phyloP scores from a whole-genome alignment of 2,329 filamentous ascomycete genomes.

The Xylariaceae sp. region DNA sequence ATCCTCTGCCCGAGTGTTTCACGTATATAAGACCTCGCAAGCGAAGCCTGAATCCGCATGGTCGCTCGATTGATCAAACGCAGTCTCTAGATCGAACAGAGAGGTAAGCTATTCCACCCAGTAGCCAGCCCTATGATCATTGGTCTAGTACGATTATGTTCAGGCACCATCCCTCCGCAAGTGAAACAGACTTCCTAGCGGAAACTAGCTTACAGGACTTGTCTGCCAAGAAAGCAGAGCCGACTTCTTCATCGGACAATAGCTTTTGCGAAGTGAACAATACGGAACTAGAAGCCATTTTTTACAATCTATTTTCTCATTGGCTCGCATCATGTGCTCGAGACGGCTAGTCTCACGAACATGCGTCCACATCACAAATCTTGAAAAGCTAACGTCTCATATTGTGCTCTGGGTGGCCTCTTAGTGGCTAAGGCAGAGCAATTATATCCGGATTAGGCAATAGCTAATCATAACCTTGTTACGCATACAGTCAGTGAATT shows the following conservation, averaged over 20 bases:
- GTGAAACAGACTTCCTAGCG: background rate
- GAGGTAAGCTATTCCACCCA: too few species aligned
- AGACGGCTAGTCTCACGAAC: conserved; percentile 10
- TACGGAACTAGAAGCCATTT: background rate
- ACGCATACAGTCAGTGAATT: too few species aligned
- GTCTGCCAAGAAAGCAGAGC: background rate
- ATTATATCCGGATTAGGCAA: too few species aligned
- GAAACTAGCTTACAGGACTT: background rate
- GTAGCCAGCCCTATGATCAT: too few species aligned
- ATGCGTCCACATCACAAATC: too few species aligned
- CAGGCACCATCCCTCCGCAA: background rate
- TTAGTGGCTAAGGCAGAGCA: too few species aligned
- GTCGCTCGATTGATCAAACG: background rate
- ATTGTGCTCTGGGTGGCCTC: too few species aligned
- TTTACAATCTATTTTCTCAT: background rate
- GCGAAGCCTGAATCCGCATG: background rate
- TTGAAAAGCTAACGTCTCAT: background rate
- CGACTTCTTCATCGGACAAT: background rate
- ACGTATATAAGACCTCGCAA: background rate
- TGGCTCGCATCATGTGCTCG: conserved; percentile 4
- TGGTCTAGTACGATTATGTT: too few species aligned
- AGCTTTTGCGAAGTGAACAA: background rate
- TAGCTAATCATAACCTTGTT: too few species aligned
- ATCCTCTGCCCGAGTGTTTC: background rate
- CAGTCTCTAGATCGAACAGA: too few species aligned